Conservation (phyloP, 129 eudicot species). For the Mikania micrantha region DNA sequence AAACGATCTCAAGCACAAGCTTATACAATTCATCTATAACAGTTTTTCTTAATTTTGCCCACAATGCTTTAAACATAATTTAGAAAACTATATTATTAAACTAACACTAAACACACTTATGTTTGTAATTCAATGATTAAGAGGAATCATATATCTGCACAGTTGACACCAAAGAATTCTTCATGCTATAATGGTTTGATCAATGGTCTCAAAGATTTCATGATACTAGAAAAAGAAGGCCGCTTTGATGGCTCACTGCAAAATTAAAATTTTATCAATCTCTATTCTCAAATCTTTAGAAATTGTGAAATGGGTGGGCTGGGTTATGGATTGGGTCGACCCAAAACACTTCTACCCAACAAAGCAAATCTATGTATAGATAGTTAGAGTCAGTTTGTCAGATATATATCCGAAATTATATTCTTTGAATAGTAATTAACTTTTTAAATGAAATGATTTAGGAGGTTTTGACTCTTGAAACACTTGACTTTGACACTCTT, state of each 20-base stretch:
- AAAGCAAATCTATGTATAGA: neutral
- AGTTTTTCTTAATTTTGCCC: neutral
- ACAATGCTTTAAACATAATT: neutral
- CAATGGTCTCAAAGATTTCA: conserved; percentile 64
- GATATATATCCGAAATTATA: neutral
- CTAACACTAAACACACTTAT: neutral
- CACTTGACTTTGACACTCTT: neutral
- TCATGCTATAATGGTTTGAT: conserved; percentile 34
- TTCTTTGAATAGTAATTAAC: neutral
- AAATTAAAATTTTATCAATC: neutral
- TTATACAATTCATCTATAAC: neutral
- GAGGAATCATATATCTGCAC: conserved; percentile 9
- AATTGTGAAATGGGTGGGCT: neutral
- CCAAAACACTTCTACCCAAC: neutral
- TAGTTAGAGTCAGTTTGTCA: no score
- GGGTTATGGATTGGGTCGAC: neutral
- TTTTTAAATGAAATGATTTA: neutral
- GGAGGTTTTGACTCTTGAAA: neutral
- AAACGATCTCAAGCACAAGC: neutral
- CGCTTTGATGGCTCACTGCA: conserved; percentile 86
- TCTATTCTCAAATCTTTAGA: neutral
- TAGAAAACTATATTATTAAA: neutral
- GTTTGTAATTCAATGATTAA: neutral
- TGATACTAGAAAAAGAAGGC: conserved; percentile 70
- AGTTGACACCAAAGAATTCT: conserved; percentile 18